These are phyloP conservation scores for Naganishia vaughanmartiniae DNA, from an alignment of 768 basidiomycete species.

Conservation along the genomic window DNA sequence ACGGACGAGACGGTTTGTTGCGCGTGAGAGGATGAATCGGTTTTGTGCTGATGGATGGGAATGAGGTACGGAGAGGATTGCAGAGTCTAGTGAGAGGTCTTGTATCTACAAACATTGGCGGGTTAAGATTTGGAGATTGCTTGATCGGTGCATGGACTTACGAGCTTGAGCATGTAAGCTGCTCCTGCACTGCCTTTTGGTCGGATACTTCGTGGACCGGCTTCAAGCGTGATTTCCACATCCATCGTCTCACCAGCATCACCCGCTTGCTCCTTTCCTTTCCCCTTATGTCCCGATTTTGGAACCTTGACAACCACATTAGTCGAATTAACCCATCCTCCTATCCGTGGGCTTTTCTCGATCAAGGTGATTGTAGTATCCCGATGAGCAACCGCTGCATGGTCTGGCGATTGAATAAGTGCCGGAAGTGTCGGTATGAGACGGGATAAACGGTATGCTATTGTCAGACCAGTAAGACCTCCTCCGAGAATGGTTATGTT, in stretches of 20 bases:
- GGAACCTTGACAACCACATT: constrained; percentile 55
- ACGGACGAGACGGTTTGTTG: constrained; percentile 1
- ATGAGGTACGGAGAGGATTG: constrained; percentile 66
- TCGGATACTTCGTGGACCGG: constrained; percentile 80
- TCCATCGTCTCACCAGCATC: background rate
- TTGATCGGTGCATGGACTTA: constrained; percentile 53
- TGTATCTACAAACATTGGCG: constrained; percentile 61
- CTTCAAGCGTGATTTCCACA: constrained; percentile 65
- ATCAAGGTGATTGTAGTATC: constrained; percentile 61
- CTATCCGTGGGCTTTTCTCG: constrained; percentile 64
- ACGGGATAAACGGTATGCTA: constrained; percentile 53
- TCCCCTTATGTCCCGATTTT: constrained; percentile 35
- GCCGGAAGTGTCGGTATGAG: constrained; percentile 11
- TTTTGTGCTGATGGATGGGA: constrained; percentile 70
- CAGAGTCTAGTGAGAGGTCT: constrained; percentile 63
- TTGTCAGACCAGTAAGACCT: constrained; percentile 59
- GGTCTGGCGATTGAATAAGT: background rate
- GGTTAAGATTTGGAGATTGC: constrained; percentile 12
- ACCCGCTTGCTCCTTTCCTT: constrained; percentile 38
- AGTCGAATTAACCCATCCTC: constrained; percentile 79
- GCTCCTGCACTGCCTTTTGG: constrained; percentile 62
- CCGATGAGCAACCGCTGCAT: constrained; percentile 8
- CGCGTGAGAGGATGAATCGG: constrained; percentile 62
- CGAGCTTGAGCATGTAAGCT: constrained; percentile 72
- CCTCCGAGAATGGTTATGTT: constrained; percentile 55